Percentiles rank a stretch among this genome's conserved stretches.
Evolutionary conservation across 441 rosid species (phyloP).

Genomic region (Erodium trifolium): DNA sequence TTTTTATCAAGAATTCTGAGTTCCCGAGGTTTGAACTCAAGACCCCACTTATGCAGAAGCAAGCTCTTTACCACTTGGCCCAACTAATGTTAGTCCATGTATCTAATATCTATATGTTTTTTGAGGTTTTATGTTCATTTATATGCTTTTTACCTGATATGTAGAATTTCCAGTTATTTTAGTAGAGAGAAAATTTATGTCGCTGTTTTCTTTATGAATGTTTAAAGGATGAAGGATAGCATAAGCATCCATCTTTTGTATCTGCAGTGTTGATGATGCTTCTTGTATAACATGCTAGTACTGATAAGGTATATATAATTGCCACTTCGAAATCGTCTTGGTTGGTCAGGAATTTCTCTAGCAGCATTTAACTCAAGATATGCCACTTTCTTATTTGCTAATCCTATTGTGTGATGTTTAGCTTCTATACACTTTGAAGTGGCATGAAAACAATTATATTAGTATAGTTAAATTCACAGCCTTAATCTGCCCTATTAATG

Average conservation of each 20-base stretch:
- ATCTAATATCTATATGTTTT: background rate
- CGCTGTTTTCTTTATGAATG: background rate
- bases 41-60: too few species aligned
- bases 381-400: background rate
- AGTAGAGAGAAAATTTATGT: background rate
- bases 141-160: background rate
- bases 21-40: too few species aligned
- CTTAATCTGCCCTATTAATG: constrained; percentile 10
- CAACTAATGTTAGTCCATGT: background rate
- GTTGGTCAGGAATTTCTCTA: constrained; percentile 1
- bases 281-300: background rate
- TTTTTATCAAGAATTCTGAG: too few species aligned
- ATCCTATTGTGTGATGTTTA: background rate
- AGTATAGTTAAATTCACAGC: background rate
- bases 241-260: background rate
- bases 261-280: background rate
- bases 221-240: background rate
- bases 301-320: background rate
- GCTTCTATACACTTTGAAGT: background rate
- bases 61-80: too few species aligned
- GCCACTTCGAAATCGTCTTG: background rate
- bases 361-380: background rate
- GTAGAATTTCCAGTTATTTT: background rate
- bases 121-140: background rate
- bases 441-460: background rate